A percentile compares a stretch with the other conserved stretches of the same genome.
Conservation (phyloP, 176 grass and related monocot species). For the Carex myosuroides region DNA sequence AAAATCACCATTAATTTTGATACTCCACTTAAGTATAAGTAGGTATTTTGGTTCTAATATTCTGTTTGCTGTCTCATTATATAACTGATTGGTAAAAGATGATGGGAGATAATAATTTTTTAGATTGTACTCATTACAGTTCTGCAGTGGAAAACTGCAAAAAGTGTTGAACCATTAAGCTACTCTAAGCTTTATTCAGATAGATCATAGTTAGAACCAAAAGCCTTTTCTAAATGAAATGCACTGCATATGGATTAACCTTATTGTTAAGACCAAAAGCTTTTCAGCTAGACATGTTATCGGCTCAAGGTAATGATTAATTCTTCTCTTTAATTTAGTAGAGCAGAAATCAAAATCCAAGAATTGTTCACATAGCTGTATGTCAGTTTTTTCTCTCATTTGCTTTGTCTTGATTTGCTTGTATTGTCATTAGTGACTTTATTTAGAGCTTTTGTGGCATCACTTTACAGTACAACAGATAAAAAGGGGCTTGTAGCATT, state of each 20-base stretch:
- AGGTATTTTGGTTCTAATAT: neutral
- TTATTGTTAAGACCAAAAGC: neutral
- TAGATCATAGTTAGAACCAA: neutral
- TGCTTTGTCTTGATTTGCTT: too few species aligned
- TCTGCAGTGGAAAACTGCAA: neutral
- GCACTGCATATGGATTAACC: neutral
- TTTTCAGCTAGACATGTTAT: neutral
- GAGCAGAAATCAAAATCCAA: too few species aligned
- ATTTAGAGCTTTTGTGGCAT: neutral
- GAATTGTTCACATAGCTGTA: neutral
- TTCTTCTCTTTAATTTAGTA: neutral
- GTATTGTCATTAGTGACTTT: neutral
- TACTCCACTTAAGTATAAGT: too few species aligned
- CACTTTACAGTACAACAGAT: too few species aligned
- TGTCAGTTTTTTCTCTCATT: too few species aligned
- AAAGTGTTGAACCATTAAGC: neutral
- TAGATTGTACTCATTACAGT: neutral
- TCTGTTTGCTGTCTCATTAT: neutral
- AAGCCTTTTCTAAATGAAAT: neutral
- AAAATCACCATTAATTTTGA: neutral
- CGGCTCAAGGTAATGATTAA: neutral
- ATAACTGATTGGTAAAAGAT: neutral
- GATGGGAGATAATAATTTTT: neutral
- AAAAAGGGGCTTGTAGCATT: neutral
- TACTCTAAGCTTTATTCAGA: neutral